Percentiles rank a stretch among this genome's conserved stretches.
phyloP scores from a whole-genome alignment of 2,329 filamentous ascomycete genomes.

The Stachybotrys chartarum region DNA sequence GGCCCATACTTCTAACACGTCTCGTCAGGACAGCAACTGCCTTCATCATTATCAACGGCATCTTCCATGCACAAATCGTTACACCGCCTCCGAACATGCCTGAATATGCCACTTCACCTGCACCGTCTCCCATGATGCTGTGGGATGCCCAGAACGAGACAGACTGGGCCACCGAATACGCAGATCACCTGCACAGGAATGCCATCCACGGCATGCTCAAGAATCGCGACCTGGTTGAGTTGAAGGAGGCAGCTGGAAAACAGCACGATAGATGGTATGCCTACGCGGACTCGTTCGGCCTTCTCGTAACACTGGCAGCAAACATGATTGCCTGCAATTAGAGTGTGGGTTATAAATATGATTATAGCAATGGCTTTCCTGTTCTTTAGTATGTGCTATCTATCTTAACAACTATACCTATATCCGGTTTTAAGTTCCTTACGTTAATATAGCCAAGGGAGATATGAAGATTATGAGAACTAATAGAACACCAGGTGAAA shows the following conservation, averaged over 20 bases:
- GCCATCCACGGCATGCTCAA: not conserved
- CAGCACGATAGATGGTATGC: constrained; percentile 2
- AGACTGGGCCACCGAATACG: constrained; percentile 1
- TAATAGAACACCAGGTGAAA: no score
- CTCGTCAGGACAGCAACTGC: not conserved
- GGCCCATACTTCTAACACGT: not conserved
- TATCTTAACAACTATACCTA: no score
- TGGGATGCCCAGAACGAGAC: constrained; percentile 1
- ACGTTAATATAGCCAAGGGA: no score
- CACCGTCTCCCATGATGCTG: not conserved
- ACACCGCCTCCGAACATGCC: not conserved
- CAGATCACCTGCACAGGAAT: not conserved
- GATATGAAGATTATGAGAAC: no score
- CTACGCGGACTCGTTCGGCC: constrained; percentile 2
- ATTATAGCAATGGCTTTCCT: no score
- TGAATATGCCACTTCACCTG: not conserved
- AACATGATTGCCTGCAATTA: not conserved
- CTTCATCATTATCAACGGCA: not conserved
- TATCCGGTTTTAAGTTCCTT: no score
- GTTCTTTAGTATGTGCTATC: no score
- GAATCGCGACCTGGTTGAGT: not conserved
- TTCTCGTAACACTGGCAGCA: constrained; percentile 2
- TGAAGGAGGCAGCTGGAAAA: constrained; percentile 1
- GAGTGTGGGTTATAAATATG: no score
- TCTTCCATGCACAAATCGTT: not conserved